A percentile compares a stretch with the other conserved stretches of the same genome.
Evolutionary conservation across 306 rosid species (phyloP).

Genomic region (Inga oerstediana): DNA sequence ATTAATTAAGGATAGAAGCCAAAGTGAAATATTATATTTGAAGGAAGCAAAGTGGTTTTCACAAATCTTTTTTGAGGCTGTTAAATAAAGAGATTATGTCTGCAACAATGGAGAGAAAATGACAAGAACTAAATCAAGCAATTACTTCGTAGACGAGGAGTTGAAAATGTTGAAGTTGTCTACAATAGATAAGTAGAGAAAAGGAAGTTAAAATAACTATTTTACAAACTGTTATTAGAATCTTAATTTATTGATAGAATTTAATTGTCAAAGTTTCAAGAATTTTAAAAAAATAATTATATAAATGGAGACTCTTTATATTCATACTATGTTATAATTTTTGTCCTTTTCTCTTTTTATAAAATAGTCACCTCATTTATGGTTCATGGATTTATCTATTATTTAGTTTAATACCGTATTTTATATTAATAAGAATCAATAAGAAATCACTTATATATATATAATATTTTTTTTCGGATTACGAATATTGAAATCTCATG

Average conservation of each 20-base stretch:
- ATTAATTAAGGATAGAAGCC: background rate
- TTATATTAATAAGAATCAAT: background rate
- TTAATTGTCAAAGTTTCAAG: background rate
- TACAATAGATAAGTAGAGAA: background rate
- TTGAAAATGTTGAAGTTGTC: background rate
- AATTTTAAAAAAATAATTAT: background rate
- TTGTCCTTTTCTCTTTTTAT: background rate
- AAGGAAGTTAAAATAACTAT: background rate
- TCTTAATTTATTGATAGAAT: background rate
- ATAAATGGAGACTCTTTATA: background rate
- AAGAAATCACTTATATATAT: background rate
- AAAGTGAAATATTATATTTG: background rate
- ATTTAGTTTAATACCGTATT: background rate
- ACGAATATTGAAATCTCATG: background rate
- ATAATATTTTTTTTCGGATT: background rate
- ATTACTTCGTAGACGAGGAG: background rate
- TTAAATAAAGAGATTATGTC: background rate
- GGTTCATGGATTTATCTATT: background rate
- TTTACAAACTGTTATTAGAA: background rate
- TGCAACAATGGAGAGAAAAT: background rate
- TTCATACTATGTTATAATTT: background rate
- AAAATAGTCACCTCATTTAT: background rate
- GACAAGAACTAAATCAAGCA: background rate
- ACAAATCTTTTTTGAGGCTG: background rate
- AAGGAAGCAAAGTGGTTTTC: background rate